Evolutionary conservation across 2,329 filamentous ascomycete genomes (phyloP), one percentile per base, ranked within the genome.

Genomic region (Aspergillus neoniger): DNA sequence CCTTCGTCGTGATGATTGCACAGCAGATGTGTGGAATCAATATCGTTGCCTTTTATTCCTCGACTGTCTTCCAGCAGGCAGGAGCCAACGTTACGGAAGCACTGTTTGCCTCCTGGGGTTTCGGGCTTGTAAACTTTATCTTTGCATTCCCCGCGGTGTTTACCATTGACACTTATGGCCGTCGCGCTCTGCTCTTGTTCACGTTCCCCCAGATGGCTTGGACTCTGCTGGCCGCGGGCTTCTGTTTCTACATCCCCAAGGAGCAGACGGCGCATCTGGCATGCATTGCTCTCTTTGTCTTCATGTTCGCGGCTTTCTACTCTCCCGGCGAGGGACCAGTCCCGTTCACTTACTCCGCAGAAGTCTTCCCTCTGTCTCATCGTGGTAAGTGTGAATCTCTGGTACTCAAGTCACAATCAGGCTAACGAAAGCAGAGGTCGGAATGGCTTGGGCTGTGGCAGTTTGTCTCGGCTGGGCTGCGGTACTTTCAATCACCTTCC

Each of bases 1-100:
- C 91, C 0, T 90, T 88, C 65, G 86, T 87, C 1, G 90, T 94
- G 66, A 96, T 96, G 91, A 87, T 90, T 68, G 87, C 86, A 0
- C 88, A 90, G 74, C 87, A 90, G 73, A 87, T 90, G 83, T 89
- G 87, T 67, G 85, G 84, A 76, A 82, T 90, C 74, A 91, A 91
- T 71, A 89, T 91, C 59, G 89, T 92, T 58, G 87, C 89, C 0
- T 92, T 92, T 74, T 92, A 92, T 75, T 89, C 86, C 0, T 87
- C 86, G 0, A 88, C 86, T 2, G 74, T 82, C 49, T 82, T 83
- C 55, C 57, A 58, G 5, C 73, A 88, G 1, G 83, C 88, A 2
- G 87, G 87, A 4, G 85, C 86, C 38, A 74, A 61, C 44, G 74
- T 81, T 1, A 83, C 83, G 50, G 76, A 83, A 36, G 86, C 89